Percentiles rank a stretch among this genome's conserved stretches.
Conservation (phyloP, 2,329 filamentous ascomycete species). For the Scedosporium apiospermum region DNA sequence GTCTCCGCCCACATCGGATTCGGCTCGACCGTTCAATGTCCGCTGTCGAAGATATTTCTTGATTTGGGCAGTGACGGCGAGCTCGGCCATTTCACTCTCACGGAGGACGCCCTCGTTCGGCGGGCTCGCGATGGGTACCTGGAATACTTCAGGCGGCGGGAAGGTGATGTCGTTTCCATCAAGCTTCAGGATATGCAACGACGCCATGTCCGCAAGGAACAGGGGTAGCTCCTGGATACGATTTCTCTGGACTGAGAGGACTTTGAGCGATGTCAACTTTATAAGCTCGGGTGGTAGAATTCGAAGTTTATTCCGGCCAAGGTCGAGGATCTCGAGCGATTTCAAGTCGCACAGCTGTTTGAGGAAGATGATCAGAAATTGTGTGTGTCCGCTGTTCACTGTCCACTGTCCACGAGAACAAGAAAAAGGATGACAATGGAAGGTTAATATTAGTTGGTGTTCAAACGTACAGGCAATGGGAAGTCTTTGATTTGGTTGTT, state of each 20-base stretch:
- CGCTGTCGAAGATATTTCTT: slow-evolving; percentile 51
- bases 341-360: slow-evolving; percentile 72
- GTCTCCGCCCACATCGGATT: slow-evolving; percentile 47
- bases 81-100: slow-evolving; percentile 55
- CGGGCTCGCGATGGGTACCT: slow-evolving; percentile 35
- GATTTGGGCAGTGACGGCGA: slow-evolving; percentile 50
- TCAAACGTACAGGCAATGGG: slow-evolving; percentile 39
- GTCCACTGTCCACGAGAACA: neutral
- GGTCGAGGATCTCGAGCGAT: slow-evolving; percentile 84
- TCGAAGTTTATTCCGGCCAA: slow-evolving; percentile 78
- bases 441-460: neutral
- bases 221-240: slow-evolving; percentile 75
- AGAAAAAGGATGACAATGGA: neutral
- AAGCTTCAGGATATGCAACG: slow-evolving; percentile 80
- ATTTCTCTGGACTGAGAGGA: slow-evolving; percentile 81
- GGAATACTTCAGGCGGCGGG: slow-evolving; percentile 59
- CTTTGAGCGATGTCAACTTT: slow-evolving; percentile 76
- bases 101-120: slow-evolving; percentile 41
- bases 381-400: neutral
- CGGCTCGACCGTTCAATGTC: slow-evolving; percentile 39
- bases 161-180: slow-evolving; percentile 80
- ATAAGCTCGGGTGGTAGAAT: slow-evolving; percentile 69
- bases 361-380: neutral
- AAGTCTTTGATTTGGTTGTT: slow-evolving; percentile 64
- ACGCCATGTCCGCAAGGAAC: slow-evolving; percentile 81